Conservation (phyloP, 768 basidiomycete species). For the Suillus subaureus region DNA sequence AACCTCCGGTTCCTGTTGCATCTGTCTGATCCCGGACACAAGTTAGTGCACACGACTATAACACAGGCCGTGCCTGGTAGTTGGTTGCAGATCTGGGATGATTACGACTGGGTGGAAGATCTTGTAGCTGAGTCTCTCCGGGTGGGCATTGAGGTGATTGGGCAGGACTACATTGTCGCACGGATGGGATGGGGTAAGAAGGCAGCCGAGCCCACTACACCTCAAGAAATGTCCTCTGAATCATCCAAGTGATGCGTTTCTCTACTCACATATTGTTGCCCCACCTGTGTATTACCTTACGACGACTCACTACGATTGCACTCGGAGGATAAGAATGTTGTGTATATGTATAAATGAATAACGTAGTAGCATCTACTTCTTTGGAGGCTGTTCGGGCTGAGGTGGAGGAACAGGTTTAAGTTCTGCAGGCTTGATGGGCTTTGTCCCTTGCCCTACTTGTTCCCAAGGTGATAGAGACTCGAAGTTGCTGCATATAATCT, state of each 20-base stretch:
- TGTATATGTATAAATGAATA: constrained; percentile 5
- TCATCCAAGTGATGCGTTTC: constrained; percentile 1
- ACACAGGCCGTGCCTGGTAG: constrained; percentile 82
- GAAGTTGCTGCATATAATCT: constrained; percentile 69
- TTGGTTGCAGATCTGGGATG: constrained; percentile 91
- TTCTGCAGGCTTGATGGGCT: constrained; percentile 61
- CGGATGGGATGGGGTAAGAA: constrained; percentile 81
- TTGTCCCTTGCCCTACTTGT: constrained; percentile 75
- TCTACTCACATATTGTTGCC: neutral
- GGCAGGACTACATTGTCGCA: constrained; percentile 87
- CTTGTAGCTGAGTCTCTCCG: constrained; percentile 84
- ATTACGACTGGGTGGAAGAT: constrained; percentile 97
- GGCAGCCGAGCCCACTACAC: constrained; percentile 1
- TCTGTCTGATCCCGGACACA: constrained; percentile 77
- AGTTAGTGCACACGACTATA: constrained; percentile 72
- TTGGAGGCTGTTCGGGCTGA: constrained; percentile 72
- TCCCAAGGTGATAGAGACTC: constrained; percentile 95
- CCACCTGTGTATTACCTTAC: neutral
- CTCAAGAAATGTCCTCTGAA: constrained; percentile 10
- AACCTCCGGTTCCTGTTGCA: constrained; percentile 67
- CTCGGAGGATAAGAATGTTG: constrained; percentile 5
- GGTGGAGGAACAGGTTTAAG: constrained; percentile 78
- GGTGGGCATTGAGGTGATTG: constrained; percentile 85
- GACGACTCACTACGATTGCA: neutral
- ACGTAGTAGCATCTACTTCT: constrained; percentile 56